Evolutionary conservation across 2,329 filamentous ascomycete genomes (phyloP).

Genomic region (Sclerotiophoma versabilis): DNA sequence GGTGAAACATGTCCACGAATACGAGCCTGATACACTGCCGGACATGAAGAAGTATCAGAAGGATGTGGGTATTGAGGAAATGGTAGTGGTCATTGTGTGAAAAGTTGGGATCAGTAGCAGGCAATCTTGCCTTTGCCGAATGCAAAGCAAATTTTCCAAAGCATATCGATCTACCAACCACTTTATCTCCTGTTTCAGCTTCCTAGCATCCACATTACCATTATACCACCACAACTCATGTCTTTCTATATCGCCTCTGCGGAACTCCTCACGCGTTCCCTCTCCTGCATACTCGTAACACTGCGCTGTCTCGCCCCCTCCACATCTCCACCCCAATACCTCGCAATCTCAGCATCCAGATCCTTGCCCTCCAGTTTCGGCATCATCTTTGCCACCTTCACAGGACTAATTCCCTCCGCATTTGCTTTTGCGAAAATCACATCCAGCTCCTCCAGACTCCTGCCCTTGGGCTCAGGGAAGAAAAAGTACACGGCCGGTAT

Average conservation of each 20-base stretch:
- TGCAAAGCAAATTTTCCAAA: no score
- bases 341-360: slow-evolving; percentile 8
- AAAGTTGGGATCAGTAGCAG: background rate
- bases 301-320: slow-evolving; percentile 1
- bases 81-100: background rate
- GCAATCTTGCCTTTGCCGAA: no score
- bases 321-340: slow-evolving; percentile 10
- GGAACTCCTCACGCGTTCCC: background rate
- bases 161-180: background rate
- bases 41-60: background rate
- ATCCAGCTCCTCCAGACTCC: slow-evolving; percentile 55
- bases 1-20: background rate
- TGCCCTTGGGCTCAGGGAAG: slow-evolving; percentile 66
- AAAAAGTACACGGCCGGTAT: slow-evolving; percentile 67
- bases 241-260: background rate
- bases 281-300: background rate
- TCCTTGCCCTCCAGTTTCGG: slow-evolving; percentile 47
- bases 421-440: slow-evolving; percentile 66
- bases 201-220: no score
- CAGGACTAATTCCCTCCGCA: slow-evolving; percentile 56
- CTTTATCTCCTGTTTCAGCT: no score
- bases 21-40: background rate
- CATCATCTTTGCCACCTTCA: slow-evolving; percentile 58
- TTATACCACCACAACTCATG: no score
- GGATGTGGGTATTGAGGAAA: background rate